These are phyloP conservation scores for Saccharomycopsis olivae DNA, from an alignment of 805 yeast species.

Conservation along the genomic window DNA sequence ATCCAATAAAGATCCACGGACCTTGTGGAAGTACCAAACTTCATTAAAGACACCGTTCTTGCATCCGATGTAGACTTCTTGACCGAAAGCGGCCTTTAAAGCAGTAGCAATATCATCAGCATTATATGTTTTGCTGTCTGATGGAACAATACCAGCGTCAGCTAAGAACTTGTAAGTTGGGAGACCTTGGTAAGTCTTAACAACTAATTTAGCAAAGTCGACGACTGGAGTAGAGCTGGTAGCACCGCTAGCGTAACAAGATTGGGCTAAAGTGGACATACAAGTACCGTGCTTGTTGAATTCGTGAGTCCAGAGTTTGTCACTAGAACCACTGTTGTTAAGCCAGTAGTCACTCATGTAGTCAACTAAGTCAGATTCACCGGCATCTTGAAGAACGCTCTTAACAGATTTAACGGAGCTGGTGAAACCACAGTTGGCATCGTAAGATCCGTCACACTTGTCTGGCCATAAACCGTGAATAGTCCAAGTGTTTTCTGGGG, in stretches of 20 bases:
- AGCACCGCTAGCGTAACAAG: conserved; percentile 7
- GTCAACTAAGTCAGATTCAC: conserved; percentile 24
- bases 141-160: conserved; percentile 68
- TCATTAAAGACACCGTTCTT: conserved; percentile 33
- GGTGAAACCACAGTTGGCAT: conserved; percentile 50
- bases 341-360: conserved; percentile 63
- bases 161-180: conserved; percentile 61
- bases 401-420: conserved; percentile 4
- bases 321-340: conserved; percentile 56
- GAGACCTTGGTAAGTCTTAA: conserved; percentile 42
- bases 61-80: conserved; percentile 52
- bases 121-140: conserved; percentile 21
- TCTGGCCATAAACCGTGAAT: conserved; percentile 88
- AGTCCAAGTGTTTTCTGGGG: conserved; percentile 63
- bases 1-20: conserved; percentile 66
- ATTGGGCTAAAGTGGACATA: conserved; percentile 53
- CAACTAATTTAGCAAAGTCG: conserved; percentile 58
- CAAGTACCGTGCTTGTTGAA: conserved; percentile 94
- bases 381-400: conserved; percentile 2
- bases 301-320: conserved; percentile 76
- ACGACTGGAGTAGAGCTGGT: conserved; percentile 28
- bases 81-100: conserved; percentile 38
- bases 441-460: conserved; percentile 72
- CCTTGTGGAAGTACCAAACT: conserved; percentile 69
- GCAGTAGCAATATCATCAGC: neutral